phyloP scores from a whole-genome alignment of 176 grass and related monocot species.

The Secale cereale region DNA sequence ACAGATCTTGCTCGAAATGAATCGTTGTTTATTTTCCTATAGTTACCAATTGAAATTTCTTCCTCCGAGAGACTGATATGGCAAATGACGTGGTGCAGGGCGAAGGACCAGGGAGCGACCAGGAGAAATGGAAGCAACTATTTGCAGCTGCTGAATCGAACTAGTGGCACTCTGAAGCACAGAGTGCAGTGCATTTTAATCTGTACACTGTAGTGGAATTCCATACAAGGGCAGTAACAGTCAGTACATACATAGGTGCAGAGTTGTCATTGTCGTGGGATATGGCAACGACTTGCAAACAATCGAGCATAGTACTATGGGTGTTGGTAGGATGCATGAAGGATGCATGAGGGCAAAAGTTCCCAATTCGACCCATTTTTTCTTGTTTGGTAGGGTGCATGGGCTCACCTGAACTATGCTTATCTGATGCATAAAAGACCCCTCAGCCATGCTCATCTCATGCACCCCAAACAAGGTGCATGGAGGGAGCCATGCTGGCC shows the following conservation, averaged over 20 bases:
- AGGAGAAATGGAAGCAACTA: slow-evolving; percentile 78
- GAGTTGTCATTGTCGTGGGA: background rate
- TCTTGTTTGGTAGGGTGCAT: too few species aligned
- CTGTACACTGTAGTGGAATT: background rate
- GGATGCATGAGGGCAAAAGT: too few species aligned
- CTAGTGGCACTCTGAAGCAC: slow-evolving; percentile 18
- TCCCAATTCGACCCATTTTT: too few species aligned
- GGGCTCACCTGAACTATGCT: too few species aligned
- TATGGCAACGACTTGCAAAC: background rate
- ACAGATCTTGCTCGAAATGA: background rate
- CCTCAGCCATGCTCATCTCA: too few species aligned
- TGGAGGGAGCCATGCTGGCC: too few species aligned
- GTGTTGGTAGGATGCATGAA: too few species aligned
- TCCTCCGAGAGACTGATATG: slow-evolving; percentile 10
- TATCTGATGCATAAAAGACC: too few species aligned
- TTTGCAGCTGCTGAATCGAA: slow-evolving; percentile 54
- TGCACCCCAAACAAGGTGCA: too few species aligned
- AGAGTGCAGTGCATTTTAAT: background rate
- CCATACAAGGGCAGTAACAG: background rate
- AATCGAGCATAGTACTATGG: background rate
- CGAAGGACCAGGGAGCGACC: slow-evolving; percentile 67
- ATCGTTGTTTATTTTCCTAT: background rate
- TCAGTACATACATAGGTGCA: background rate
- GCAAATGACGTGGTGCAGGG: slow-evolving; percentile 48
- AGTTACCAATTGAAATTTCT: background rate